These are phyloP conservation scores for Ophiocordyceps camponoti-leonardi DNA, from an alignment of 2,329 filamentous ascomycete genomes.

Conservation along the genomic window DNA sequence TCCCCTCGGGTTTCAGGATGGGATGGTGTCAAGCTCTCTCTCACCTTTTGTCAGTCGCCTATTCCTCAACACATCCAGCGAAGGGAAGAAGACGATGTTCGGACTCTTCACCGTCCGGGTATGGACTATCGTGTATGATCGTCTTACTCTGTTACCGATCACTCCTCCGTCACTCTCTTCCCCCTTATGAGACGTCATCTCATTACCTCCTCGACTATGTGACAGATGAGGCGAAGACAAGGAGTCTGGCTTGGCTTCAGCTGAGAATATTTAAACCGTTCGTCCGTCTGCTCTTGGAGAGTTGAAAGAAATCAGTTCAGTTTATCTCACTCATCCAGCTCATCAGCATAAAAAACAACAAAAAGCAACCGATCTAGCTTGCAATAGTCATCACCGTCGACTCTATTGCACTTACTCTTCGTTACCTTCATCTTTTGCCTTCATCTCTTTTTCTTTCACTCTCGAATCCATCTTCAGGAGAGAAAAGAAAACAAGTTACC, in stretches of 20 bases:
- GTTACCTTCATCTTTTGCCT: not conserved
- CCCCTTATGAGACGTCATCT: not conserved
- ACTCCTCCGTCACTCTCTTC: too few relatives aligned
- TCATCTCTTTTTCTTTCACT: too few relatives aligned
- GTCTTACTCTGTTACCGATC: not conserved
- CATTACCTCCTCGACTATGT: not conserved
- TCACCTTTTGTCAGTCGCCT: too few relatives aligned
- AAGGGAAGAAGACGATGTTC: not conserved
- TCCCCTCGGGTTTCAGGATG: too few relatives aligned
- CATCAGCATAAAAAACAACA: not conserved
- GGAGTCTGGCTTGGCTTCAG: not conserved
- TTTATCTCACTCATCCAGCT: not conserved
- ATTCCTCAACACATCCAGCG: too few relatives aligned
- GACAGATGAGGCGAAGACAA: not conserved
- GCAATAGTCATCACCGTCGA: too few relatives aligned
- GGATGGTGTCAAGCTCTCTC: not conserved
- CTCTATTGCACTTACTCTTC: not conserved
- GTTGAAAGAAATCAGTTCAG: not conserved
- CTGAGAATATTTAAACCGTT: not conserved
- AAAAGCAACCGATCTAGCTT: not conserved
- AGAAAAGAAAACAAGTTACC: too few relatives aligned
- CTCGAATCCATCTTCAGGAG: too few relatives aligned
- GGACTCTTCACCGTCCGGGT: not conserved
- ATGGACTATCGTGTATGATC: not conserved
- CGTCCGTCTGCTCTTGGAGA: not conserved